Base-by-base conservation (phyloP, 2,329 filamentous ascomycete species). In the Alternaria sp. region DNA sequence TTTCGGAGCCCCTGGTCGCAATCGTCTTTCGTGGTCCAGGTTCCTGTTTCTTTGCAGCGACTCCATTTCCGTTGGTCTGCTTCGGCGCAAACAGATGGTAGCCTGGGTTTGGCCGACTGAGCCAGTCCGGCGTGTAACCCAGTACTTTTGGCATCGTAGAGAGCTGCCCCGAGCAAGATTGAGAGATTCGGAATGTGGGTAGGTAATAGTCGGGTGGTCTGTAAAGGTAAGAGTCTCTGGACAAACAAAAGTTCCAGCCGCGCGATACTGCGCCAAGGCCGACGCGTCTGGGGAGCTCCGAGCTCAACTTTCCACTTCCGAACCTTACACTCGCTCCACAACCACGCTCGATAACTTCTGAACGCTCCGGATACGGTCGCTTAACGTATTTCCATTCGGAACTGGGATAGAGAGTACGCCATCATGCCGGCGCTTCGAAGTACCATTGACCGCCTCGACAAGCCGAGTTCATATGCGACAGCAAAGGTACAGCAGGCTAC, bases 381-480 rank as follows among this genome's bases (percentile, higher is more conserved):
- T 44, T 28, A 20, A 36, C 54, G 62, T 4, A 20, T 3, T 16
- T 30, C 12, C 24, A 24, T 36, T n/a, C 11, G 9, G 32, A 16
- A 30, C 20, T n/a, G 3, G 14, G 7, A 36, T 49, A 24, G 11
- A 36, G 6, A 41, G 32, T 24, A 20, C 28, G 47, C 20, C 59
- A 62, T 53, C 51, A 76, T 77, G 75, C 65, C 73, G 47, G 60
- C 73, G 18, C 46, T 66, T 18, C 68, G 85, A 76, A 98, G 94
- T 78, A 98, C 95, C 7, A 91, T 98, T 64, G 94, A 98, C 51
- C 87, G 95, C 62, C 88, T 99, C 65, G 95, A 99, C 81, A 91
- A 90, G 80, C 94, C 95, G 18, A 98, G 94, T 78, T 94, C 94
- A 72, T 99, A 99, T 82, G 97, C 94, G 74, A 86, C 88, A 64